A percentile compares a stretch with the other conserved stretches of the same genome.
phyloP scores from a whole-genome alignment of 2,329 filamentous ascomycete genomes.

The Ascochyta rabiei region DNA sequence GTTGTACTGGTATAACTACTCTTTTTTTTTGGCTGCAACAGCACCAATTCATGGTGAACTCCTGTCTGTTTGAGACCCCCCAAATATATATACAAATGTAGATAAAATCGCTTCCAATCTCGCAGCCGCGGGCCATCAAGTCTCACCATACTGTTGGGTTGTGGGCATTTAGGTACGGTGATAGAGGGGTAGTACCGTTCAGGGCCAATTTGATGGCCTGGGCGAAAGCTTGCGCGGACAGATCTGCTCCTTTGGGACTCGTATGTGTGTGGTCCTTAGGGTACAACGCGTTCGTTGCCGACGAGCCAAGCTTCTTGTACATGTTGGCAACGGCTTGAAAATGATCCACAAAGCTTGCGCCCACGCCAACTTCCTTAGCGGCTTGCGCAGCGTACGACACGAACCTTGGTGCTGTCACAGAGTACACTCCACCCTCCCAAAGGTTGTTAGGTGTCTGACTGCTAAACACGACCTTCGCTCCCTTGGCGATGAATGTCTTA shows the following conservation, averaged over 20 bases:
- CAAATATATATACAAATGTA: too few species aligned
- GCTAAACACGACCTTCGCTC: slow-evolving; percentile 1
- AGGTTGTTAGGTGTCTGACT: slow-evolving; percentile 4
- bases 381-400: not conserved
- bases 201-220: slow-evolving; percentile 1
- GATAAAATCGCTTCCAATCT: not conserved
- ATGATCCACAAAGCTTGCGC: slow-evolving; percentile 3
- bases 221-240: slow-evolving; percentile 2
- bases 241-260: not conserved
- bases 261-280: slow-evolving; percentile 2
- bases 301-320: not conserved
- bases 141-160: not conserved
- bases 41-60: too few species aligned
- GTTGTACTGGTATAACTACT: too few species aligned
- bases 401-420: not conserved
- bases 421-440: not conserved
- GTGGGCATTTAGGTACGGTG: not conserved
- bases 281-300: not conserved
- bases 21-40: too few species aligned
- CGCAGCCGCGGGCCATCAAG: not conserved
- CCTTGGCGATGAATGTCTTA: not conserved
- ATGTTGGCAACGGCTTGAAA: slow-evolving; percentile 2
- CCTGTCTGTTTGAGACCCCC: too few species aligned
- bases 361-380: not conserved
- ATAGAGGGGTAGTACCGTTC: slow-evolving; percentile 1